Base-by-base conservation (phyloP, 805 yeast species). In the Saccharomycopsis capsularis region DNA sequence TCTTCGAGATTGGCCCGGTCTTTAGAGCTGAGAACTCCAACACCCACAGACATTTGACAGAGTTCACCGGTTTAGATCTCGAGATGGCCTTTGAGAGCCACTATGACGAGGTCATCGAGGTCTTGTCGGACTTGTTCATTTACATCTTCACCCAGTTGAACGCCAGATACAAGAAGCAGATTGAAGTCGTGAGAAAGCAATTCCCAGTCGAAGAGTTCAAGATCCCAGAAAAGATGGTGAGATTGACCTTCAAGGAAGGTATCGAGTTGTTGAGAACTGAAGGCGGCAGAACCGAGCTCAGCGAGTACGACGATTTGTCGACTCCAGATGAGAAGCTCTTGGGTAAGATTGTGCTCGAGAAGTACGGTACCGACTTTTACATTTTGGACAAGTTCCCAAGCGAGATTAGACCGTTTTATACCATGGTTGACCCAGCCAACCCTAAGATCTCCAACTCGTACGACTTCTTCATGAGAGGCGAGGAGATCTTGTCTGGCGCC, bases 381-480 rank as follows among this genome's bases (percentile, higher is more conserved):
- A 86, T 93, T 62, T 79, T 93, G 69, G 99, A 93, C 76, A 93
- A 93, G 69, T 93, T 93, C 86, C 99, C 99, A 61, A 75, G 89
- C 63, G 93, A 87, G 27, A 79, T 90, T 48, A 83, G 99, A 75
- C 99, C 99, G 51, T 93, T 93, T 79, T 93, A 93, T 78, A 93
- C 99, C 43, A 93, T 93, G 99, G 98, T 99, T 55, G 96, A 89
- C 66, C 76, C 98, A 18, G 83, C 80, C 62, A 90, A 93, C 70
- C 80, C 95, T 56, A 76, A 83, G 59, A 90, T 90, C 73, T 90
- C 98, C 56, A 93, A 93, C 79, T 91, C 98, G 19, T 93, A 91
- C 66, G 99, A 93, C 73, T 93, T 93, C 82, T 93, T 93, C 78
- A 93, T 93, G 99, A 85, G 99, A 74, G 99, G 99, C 65, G 99